Conservation (phyloP, 306 rosid species). For the Quercus agrifolia region DNA sequence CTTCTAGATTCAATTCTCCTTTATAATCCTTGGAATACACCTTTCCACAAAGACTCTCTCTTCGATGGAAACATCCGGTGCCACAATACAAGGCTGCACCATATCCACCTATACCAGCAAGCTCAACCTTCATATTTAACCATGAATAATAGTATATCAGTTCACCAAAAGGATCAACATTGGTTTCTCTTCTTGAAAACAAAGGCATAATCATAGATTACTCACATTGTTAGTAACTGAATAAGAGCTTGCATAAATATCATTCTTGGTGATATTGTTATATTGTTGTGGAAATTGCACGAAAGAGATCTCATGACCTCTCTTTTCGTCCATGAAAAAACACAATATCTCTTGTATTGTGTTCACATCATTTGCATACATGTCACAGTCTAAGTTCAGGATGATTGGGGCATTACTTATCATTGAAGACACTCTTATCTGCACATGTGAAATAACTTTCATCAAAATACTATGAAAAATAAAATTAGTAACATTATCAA, state of each 20-base stretch:
- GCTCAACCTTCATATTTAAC: constrained; percentile 44
- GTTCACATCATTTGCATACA: constrained; percentile 52
- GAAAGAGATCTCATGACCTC: constrained; percentile 50
- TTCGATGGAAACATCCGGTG: constrained; percentile 74
- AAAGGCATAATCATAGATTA: neutral
- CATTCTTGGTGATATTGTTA: constrained; percentile 43
- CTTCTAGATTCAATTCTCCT: constrained; percentile 5
- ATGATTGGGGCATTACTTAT: constrained; percentile 65
- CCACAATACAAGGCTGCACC: constrained; percentile 60
- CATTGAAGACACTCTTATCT: constrained; percentile 71
- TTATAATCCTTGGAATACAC: constrained; percentile 27
- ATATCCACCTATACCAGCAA: constrained; percentile 45
- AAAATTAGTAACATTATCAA: neutral
- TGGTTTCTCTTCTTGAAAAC: neutral
- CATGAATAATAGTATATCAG: neutral
- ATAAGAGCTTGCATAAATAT: constrained; percentile 30
- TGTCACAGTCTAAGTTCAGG: constrained; percentile 71
- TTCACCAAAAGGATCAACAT: neutral
- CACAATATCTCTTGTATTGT: constrained; percentile 45
- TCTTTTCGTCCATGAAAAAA: constrained; percentile 57
- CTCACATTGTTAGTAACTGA: constrained; percentile 20
- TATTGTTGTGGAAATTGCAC: constrained; percentile 57
- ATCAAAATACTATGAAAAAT: neutral
- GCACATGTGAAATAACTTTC: neutral
- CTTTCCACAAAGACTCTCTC: constrained; percentile 53